Percentiles rank a stretch among this genome's conserved stretches.
phyloP scores from a whole-genome alignment of 139 green algal genomes.

The Micromonas pusilla region DNA sequence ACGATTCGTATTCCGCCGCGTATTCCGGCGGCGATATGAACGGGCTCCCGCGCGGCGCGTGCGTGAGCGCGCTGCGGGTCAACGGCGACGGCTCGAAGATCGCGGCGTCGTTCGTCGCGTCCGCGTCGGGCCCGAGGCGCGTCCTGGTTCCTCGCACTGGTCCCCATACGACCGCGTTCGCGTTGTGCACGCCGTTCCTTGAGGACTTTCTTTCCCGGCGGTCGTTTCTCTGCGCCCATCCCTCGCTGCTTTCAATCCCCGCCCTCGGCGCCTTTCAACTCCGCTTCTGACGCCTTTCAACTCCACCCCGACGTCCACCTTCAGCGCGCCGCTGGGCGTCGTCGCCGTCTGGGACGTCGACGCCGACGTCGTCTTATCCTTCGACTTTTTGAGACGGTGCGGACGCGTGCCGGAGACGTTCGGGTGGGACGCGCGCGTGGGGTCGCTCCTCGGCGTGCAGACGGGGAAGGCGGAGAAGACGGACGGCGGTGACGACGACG shows the following conservation, averaged over 20 bases:
- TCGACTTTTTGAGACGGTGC: constrained; percentile 30
- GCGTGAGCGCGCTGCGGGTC: constrained; percentile 41
- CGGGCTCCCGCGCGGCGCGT: too few species aligned
- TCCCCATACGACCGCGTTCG: too few species aligned
- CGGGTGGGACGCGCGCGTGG: constrained; percentile 50
- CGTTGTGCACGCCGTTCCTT: too few species aligned
- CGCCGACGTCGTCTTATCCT: constrained; percentile 31
- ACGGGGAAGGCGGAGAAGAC: background rate
- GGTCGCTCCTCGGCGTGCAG: constrained; percentile 42
- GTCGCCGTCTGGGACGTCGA: constrained; percentile 48
- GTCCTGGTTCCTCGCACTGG: too few species aligned
- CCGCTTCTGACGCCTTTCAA: too few species aligned
- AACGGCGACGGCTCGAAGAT: constrained; percentile 58
- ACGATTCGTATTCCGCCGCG: too few species aligned
- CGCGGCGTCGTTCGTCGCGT: background rate
- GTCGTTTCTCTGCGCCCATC: background rate
- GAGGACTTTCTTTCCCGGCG: too few species aligned
- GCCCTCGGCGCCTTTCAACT: too few species aligned
- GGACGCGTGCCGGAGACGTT: constrained; percentile 21
- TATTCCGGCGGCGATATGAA: too few species aligned
- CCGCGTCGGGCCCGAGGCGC: too few species aligned
- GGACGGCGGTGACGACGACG: background rate
- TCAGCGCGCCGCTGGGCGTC: too few species aligned
- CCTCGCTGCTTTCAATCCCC: background rate
- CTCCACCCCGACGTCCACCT: too few species aligned